Evolutionary conservation across 1,139 yeast genomes (phyloP).

Genomic region (Magnusiomyces ingens): DNA sequence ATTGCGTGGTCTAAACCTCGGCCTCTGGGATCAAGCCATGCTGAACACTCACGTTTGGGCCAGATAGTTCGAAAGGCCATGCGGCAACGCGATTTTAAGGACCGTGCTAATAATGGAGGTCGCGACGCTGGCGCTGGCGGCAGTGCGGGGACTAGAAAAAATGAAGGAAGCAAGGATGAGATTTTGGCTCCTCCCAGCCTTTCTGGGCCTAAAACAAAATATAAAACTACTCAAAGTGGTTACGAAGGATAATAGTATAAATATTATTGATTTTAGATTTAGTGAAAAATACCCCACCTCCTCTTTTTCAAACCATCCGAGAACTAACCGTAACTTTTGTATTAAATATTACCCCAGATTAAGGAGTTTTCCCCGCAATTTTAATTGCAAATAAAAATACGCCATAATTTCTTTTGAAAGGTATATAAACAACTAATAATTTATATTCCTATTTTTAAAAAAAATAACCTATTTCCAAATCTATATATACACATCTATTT

Average conservation of each 20-base stretch:
- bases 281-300: no score
- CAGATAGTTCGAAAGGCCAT: slow-evolving; percentile 52
- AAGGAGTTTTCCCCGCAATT: background rate
- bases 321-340: background rate
- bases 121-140: background rate
- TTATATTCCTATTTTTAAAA: no score
- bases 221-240: slow-evolving; percentile 4
- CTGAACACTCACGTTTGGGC: slow-evolving; percentile 48
- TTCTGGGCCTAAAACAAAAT: background rate
- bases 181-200: background rate
- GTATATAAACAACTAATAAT: no score
- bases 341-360: background rate
- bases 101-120: background rate
- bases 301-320: no score
- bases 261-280: background rate
- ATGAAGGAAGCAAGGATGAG: background rate
- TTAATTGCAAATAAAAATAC: no score
- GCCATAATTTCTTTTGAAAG: no score
- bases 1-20: slow-evolving; percentile 61
- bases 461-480: no score
- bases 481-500: background rate
- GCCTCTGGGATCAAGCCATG: slow-evolving; percentile 42
- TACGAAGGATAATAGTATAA: background rate
- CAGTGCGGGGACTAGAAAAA: background rate
- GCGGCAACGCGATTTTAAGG: slow-evolving; percentile 38